These are phyloP conservation scores for Phlebiopsis flavidoalba DNA, from an alignment of 768 basidiomycete genomes.

Conservation along the genomic window DNA sequence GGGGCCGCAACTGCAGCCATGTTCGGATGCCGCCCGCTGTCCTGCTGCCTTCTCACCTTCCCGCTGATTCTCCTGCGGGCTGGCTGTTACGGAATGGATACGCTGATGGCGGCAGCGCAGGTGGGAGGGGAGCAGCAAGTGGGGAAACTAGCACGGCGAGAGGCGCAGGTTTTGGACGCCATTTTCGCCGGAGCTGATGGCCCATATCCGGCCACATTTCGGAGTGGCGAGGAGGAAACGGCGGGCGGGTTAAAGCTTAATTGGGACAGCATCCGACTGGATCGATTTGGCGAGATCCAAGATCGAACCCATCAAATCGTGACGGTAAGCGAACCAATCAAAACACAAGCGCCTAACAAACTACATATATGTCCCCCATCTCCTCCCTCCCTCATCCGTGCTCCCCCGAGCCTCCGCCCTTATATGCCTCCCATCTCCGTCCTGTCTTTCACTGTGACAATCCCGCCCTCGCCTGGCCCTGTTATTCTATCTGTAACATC, in stretches of 20 bases:
- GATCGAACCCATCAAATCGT: background rate
- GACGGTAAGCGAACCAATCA: slow-evolving; percentile 7
- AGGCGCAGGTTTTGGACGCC: background rate
- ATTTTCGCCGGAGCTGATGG: slow-evolving; percentile 3
- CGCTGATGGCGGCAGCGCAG: background rate
- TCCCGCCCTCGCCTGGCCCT: background rate
- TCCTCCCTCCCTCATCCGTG: background rate
- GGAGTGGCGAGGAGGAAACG: background rate
- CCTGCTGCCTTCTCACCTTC: background rate
- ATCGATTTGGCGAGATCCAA: background rate
- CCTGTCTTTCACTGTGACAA: background rate
- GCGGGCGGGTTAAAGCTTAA: background rate
- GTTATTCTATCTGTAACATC: background rate
- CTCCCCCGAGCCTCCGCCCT: background rate
- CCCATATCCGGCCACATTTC: background rate
- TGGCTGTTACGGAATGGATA: too few species aligned
- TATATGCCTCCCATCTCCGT: background rate
- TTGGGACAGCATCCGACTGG: slow-evolving; percentile 1
- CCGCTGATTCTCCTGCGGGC: background rate
- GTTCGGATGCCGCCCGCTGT: background rate
- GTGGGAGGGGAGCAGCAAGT: background rate
- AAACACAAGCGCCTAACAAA: background rate
- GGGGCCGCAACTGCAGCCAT: background rate
- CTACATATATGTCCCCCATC: background rate
- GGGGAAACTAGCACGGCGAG: background rate